A percentile compares a stretch with the other conserved stretches of the same genome.
Conservation (phyloP, 2,329 filamentous ascomycete genomes). For the Fusarium algeriense region DNA sequence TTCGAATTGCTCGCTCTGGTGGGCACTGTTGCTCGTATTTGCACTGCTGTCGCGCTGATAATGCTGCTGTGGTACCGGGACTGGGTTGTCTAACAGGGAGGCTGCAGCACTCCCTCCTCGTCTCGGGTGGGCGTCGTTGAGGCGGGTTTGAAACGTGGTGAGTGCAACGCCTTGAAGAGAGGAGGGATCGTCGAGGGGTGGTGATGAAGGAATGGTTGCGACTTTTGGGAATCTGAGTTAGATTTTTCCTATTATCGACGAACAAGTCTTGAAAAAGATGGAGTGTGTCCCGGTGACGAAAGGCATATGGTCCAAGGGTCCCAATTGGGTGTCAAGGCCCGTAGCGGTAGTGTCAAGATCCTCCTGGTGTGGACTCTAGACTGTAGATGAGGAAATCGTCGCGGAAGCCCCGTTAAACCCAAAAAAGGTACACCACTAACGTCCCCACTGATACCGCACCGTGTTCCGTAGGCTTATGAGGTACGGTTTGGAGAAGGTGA, state of each 20-base stretch:
- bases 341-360: slow-evolving; percentile 17
- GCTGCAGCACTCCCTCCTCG: slow-evolving; percentile 54
- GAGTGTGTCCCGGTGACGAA: slow-evolving; percentile 31
- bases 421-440: slow-evolving; percentile 36
- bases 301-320: slow-evolving; percentile 32
- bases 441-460: slow-evolving; percentile 21
- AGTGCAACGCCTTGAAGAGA: slow-evolving; percentile 51
- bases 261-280: slow-evolving; percentile 3
- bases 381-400: slow-evolving; percentile 35
- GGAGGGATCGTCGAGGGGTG: slow-evolving; percentile 54
- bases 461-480: background rate
- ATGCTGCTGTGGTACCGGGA: slow-evolving; percentile 12
- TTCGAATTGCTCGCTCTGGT: slow-evolving; percentile 53
- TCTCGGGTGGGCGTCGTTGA: slow-evolving; percentile 43
- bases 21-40: background rate
- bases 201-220: slow-evolving; percentile 53
- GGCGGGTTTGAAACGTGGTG: slow-evolving; percentile 33
- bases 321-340: slow-evolving; percentile 33
- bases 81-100: slow-evolving; percentile 24
- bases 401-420: slow-evolving; percentile 23
- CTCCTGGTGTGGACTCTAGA: slow-evolving; percentile 15
- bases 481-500: slow-evolving; percentile 4
- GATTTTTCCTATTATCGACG: slow-evolving; percentile 16
- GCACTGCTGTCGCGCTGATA: slow-evolving; percentile 11
- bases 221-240: slow-evolving; percentile 18